Base-by-base conservation (phyloP, 2,329 filamentous ascomycete species). In the Emericellopsis atlantica region DNA sequence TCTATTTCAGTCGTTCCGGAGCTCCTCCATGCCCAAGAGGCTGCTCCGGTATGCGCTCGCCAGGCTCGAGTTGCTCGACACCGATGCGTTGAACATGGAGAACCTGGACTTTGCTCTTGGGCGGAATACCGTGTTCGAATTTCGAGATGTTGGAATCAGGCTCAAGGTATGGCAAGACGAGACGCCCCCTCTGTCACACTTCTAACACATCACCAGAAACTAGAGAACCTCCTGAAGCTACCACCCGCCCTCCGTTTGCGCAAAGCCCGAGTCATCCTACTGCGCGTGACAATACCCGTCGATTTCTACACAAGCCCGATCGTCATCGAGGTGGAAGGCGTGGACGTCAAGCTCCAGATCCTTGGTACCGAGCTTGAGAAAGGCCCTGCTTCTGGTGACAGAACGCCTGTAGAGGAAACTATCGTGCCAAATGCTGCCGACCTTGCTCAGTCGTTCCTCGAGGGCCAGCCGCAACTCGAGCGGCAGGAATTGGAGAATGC, bases 301-400 rank as follows among this genome's bases (percentile, higher is more conserved):
- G 86, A 95, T 59, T 81, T 95, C 48, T 88, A 89, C 58, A 82
- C 79, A 40, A 89, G 82, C 49, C 81, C 86, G 23, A 93, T 96
- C 55, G 69, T 75, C 24, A 76, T 90, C 51, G 84, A 95, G 54
- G 72, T 90, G 18, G 79, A 90, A 50, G 88, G 87, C 16, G 76
- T 95, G 45, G 76, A 89, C 48, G 72, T 93, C 26, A 73, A 79
- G 44, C 54, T 85, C 21, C 70, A 69, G 49, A 66, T 86, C 29
- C 50, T 65, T 51, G 81, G 26, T 75, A 76, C 52, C 50, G 49
- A 53, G 40, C 26, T 12, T 29, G 26, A 29, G 26, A 29, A 29
- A 6, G 12, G 26, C 26, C 26, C 26, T 9, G 26, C 26, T 9
- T 12, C 26, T 29, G 26, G 6, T 29, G 26, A 29, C 12, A 29